phyloP scores from a whole-genome alignment of 1,284 basidiomycete genomes.

The Fomes fomentarius region DNA sequence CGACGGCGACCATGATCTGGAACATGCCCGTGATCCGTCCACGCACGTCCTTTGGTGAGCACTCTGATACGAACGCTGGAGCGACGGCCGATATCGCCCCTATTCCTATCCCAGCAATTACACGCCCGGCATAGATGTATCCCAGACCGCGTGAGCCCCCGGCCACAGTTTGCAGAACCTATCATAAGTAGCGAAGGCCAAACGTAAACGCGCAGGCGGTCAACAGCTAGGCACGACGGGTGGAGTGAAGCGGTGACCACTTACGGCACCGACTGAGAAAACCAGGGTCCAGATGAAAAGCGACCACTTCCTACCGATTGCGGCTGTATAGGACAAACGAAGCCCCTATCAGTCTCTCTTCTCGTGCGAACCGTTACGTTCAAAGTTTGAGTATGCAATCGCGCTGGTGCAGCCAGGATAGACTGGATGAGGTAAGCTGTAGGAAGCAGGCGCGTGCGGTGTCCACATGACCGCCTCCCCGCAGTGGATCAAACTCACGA shows the following conservation, averaged over 20 bases:
- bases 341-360: not conserved
- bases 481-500: not conserved
- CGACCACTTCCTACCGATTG: conserved; percentile 58
- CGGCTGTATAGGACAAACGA: conserved; percentile 37
- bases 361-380: not conserved
- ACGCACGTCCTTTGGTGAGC: conserved; percentile 75
- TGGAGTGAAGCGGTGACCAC: conserved; percentile 31
- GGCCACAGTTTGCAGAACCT: conserved; percentile 67
- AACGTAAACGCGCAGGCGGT: not conserved
- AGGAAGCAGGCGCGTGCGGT: not conserved
- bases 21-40: conserved; percentile 77
- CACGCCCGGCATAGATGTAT: conserved; percentile 77
- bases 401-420: too few relatives aligned
- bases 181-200: not conserved
- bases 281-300: conserved; percentile 61
- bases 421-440: too few relatives aligned
- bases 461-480: not conserved
- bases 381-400: too few relatives aligned
- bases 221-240: conserved; percentile 11
- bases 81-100: conserved; percentile 70
- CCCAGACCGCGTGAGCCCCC: conserved; percentile 55
- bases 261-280: conserved; percentile 70
- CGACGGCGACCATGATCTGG: conserved; percentile 82
- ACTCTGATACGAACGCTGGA: conserved; percentile 80
- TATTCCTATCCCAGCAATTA: conserved; percentile 71